Base-by-base conservation (phyloP, 331 rosid species). In the Quercus lobata region DNA sequence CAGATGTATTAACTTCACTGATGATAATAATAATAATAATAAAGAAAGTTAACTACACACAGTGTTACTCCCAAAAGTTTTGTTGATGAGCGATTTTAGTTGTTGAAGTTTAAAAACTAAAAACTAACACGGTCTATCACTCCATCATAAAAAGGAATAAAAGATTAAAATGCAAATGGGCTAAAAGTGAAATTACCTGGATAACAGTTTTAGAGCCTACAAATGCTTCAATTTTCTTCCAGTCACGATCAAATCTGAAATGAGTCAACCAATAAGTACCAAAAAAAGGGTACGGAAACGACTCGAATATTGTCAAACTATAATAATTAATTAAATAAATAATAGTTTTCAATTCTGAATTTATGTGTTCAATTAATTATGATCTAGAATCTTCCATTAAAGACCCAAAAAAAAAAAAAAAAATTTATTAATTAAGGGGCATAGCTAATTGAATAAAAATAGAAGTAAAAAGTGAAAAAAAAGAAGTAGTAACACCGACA, bases 151-250 rank as follows among this genome's bases (percentile, higher is more conserved):
- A 27, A 27, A 7, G 44, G 1, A 35, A 35, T 7, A 35, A 7
- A 3, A 8, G 46, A 7, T 41, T 41, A 8, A 41, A 41, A 8
- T 8, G 46, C 12, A 41, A 41, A 41, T 41, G 46, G 46, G 46
- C 46, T 41, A 9, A 41, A 1, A 66, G 37, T 57, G 53, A 74
- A 84, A 83, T 68, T 76, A 95, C 99, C 98, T 95, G 99, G 77
- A 95, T 93, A 79, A 93, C 99, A 12, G 97, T 90, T 85, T 96
- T 93, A 41, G 99, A 90, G 57, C 97, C 98, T 7, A 96, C 90
- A 88, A 90, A 96, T 70, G 98, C 98, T 91, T 90, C 98, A 80
- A 96, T 96, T 88, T 96, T 96, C 87, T 93, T 96, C 99, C 99
- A 96, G 81, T 96, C 99, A n/a, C 99, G 98, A 74, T 93, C 98